Percentiles rank a stretch among this genome's conserved stretches.
phyloP scores from a whole-genome alignment of 805 yeast species.

The Sugiyamaella smithiae region DNA sequence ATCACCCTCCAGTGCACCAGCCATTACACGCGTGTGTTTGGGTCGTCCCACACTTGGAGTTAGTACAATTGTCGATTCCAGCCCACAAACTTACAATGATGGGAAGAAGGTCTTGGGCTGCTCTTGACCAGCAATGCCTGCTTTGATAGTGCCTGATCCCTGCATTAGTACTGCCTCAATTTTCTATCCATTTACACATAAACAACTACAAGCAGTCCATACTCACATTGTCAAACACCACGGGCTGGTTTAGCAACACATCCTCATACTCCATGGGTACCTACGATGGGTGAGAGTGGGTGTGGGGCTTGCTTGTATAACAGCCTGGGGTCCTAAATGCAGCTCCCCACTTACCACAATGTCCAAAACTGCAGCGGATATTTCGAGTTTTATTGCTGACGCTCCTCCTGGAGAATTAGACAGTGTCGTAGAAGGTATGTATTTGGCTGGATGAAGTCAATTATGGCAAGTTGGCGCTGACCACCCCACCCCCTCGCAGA shows the following conservation, averaged over 20 bases:
- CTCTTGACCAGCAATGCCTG: constrained; percentile 93
- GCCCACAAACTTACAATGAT: constrained; percentile 41
- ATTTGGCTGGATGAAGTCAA: too few species aligned
- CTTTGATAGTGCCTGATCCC: constrained; percentile 82
- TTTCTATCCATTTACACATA: neutral
- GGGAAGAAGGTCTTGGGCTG: constrained; percentile 66
- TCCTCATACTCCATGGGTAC: constrained; percentile 31
- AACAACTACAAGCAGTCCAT: neutral
- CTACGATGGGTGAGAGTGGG: too few species aligned
- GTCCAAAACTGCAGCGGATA: constrained; percentile 19
- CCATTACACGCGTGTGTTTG: constrained; percentile 80
- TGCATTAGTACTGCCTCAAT: constrained; percentile 14
- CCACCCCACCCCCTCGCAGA: too few species aligned
- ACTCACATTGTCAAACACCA: constrained; percentile 65
- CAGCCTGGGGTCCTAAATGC: neutral
- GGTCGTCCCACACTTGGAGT: constrained; percentile 62
- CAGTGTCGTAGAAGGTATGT: constrained; percentile 37
- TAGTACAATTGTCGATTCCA: neutral
- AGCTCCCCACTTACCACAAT: constrained; percentile 5
- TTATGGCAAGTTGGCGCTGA: too few species aligned
- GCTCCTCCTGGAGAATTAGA: constrained; percentile 55
- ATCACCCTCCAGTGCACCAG: constrained; percentile 63
- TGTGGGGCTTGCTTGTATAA: neutral
- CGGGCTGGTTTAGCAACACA: constrained; percentile 60
- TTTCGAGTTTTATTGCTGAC: constrained; percentile 41